Evolutionary conservation across 2,329 filamentous ascomycete species (phyloP), one percentile per base, ranked within the genome.

Genomic region (Blumeria graminis): DNA sequence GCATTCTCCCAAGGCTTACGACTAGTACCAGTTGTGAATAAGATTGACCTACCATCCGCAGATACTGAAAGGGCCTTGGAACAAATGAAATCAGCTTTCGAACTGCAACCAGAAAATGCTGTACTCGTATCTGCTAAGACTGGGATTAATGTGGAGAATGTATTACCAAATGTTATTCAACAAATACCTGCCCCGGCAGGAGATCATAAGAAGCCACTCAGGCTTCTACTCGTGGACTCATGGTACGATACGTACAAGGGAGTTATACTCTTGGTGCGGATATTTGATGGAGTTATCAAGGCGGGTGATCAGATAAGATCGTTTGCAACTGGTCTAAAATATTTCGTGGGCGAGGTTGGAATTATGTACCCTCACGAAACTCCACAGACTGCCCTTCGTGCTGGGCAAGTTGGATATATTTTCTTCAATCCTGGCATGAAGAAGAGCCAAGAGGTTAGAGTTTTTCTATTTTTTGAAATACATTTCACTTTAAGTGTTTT

Each of bases 391-490:
- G 73, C 80, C 7, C 73, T 98, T 55, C 81, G 88, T 3, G 90
- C 92, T 0, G 92, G 92, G 0, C 92, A 98, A 69, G 87, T 98
- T 1, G 92, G 92, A 55, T 98, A 98, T 66, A 81, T 98, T 45
- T 88, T 84, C 70, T 96, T 98, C 74, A 98, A 95, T 65, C 92
- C 92, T 0, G 92, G 90, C 56, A 98, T 98, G 92, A 96, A 96
- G 72, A 81, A 78, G 62, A 94, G 89, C 57, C 84, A 94, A 67
- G 92, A 98, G 66, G 50, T 38, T 36, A 53, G 50, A 36, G 16
- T 46, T 1, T 46, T 5, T 46, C 18, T 18, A 46, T n/a, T 13
- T 43, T 13, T 9, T n/a, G 18, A n/a, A 10, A n/a, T 10, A 43
- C 14, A 13, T 13, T 16, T 13, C 6, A 13, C 6, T 7, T 13